Evolutionary conservation across 257 asterid genomes (phyloP), one percentile per base, ranked within the genome.

Genomic region (Oldenlandia corymbosa): DNA sequence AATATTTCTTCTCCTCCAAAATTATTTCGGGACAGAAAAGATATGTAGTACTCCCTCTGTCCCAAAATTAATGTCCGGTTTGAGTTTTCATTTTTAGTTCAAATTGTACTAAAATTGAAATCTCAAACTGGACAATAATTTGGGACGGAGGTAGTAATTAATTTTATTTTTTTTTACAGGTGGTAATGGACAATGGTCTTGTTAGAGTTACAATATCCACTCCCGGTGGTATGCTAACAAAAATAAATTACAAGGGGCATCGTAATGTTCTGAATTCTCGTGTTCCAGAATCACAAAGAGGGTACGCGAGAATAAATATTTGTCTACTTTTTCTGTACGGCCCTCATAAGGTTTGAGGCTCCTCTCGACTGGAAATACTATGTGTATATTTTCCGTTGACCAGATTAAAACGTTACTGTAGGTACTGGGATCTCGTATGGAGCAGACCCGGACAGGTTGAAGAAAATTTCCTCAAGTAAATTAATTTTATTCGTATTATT

Each of bases 381-480:
- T n/a, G n/a, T n/a, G n/a, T n/a, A n/a, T n/a, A n/a, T n/a, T n/a
- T n/a, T n/a, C n/a, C n/a, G n/a, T n/a, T n/a, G n/a, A n/a, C n/a
- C n/a, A 51, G 28, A 32, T 32, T 27, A 5, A 17, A 4, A 14
- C 1, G 16, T 20, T 34, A 47, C 43, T 74, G 70, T 71, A 88
- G 94, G 21, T 83, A 85, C 52, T 88, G 96, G 96, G 96, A 88
- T 74, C 62, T 77, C 7, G 73, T 80, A 13, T 88, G 91, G 96
- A 78, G 63, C 61, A 74, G 76, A 68, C 84, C 80, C 32, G 81
- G 70, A 7, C 66, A 59, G 3, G 55, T 57, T 7, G 14, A 5
- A 7, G 64, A 73, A 47, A 39, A 27, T 67, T 76, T 78, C 67
- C 74, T 71, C 63, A 79, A 47, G 85, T 85, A 77, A 70, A 13